Percentiles rank a stretch among this genome's conserved stretches.
Conservation (phyloP, 2,329 filamentous ascomycete species). For the Ramichloridium luteum region DNA sequence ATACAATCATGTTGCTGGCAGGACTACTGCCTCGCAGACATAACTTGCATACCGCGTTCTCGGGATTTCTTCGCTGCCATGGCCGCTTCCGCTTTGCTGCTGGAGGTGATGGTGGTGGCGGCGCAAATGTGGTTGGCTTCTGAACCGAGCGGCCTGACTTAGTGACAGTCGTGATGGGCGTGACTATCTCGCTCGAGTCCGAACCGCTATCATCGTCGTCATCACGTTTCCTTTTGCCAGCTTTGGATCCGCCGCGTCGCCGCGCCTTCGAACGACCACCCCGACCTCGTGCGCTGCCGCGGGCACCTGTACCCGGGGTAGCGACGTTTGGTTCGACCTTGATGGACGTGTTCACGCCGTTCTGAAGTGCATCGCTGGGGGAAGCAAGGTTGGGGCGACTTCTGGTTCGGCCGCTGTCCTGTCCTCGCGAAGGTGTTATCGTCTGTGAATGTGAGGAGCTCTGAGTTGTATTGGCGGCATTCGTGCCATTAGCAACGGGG, state of each 20-base stretch:
- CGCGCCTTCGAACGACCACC: slow-evolving; percentile 24
- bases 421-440: too few species aligned
- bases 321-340: not conserved
- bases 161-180: slow-evolving; percentile 51
- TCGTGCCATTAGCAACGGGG: too few species aligned
- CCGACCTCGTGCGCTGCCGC: slow-evolving; percentile 20
- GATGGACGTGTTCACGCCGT: not conserved
- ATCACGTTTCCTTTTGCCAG: slow-evolving; percentile 25
- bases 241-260: slow-evolving; percentile 22
- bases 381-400: too few species aligned
- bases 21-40: slow-evolving; percentile 63
- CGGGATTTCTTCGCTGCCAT: slow-evolving; percentile 37
- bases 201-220: slow-evolving; percentile 23
- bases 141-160: slow-evolving; percentile 64
- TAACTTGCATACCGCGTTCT: slow-evolving; percentile 54
- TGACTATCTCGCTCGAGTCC: slow-evolving; percentile 31
- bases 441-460: too few species aligned
- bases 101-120: slow-evolving; percentile 40
- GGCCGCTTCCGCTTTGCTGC: slow-evolving; percentile 46
- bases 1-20: slow-evolving; percentile 66
- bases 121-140: slow-evolving; percentile 52
- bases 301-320: not conserved
- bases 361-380: too few species aligned
- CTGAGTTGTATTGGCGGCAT: too few species aligned
- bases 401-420: too few species aligned